Evolutionary conservation across 2,329 filamentous ascomycete genomes (phyloP).

Genomic region (Ustulina deusta): DNA sequence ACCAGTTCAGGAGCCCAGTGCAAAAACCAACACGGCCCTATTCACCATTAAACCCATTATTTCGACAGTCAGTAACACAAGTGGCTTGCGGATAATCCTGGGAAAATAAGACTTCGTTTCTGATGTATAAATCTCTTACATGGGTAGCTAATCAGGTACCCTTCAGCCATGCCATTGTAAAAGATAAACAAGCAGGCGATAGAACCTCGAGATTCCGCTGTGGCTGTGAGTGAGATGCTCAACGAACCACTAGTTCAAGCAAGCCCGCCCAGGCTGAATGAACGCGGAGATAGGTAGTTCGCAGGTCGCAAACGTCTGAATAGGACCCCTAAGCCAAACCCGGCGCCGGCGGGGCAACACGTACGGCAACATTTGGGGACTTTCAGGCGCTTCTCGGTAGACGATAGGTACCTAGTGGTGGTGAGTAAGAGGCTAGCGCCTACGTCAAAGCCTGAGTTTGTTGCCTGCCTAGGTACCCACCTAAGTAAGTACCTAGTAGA

Average conservation of each 20-base stretch:
- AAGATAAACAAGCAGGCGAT: no score
- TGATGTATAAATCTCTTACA: background rate
- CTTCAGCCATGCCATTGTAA: background rate
- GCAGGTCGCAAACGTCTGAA: slow-evolving; percentile 27
- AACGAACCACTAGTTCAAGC: no score
- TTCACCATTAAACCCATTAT: background rate
- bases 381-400: background rate
- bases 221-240: no score
- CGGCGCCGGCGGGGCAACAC: slow-evolving; percentile 15
- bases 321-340: slow-evolving; percentile 21
- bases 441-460: background rate
- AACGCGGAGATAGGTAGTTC: slow-evolving; percentile 9
- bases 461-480: no score
- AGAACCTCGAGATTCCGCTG: no score
- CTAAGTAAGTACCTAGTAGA: no score
- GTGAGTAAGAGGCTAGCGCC: background rate
- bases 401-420: background rate
- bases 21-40: background rate
- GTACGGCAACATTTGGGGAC: slow-evolving; percentile 1
- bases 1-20: background rate
- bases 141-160: background rate
- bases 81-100: background rate
- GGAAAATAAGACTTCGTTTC: background rate
- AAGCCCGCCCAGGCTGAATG: no score
- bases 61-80: background rate